These are phyloP conservation scores for Fusarium transvaalense DNA, from an alignment of 2,329 filamentous ascomycete species.

Conservation along the genomic window DNA sequence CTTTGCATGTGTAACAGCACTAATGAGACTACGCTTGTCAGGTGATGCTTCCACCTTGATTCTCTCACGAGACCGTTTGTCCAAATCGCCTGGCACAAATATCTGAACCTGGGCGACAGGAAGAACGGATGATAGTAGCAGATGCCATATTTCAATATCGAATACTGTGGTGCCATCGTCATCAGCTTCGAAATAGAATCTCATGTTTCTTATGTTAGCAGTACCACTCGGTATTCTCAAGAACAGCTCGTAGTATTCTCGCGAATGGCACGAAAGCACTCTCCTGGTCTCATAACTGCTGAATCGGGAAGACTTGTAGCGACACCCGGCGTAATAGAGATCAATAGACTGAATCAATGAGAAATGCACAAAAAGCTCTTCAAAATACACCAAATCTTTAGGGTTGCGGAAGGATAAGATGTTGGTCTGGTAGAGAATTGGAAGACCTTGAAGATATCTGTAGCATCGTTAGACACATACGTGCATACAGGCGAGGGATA, in stretches of 20 bases:
- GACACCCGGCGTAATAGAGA: neutral
- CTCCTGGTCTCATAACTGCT: neutral
- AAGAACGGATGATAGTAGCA: neutral
- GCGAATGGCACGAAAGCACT: neutral
- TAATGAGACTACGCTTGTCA: neutral
- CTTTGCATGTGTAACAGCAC: neutral
- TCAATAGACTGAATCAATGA: neutral
- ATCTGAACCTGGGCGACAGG: neutral
- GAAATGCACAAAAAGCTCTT: neutral
- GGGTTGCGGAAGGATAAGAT: neutral
- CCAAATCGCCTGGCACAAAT: neutral
- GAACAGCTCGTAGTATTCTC: neutral
- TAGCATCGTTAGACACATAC: neutral
- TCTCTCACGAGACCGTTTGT: neutral
- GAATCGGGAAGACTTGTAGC: neutral
- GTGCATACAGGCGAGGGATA: neutral
- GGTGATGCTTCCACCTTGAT: neutral
- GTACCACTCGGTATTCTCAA: neutral
- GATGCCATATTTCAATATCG: neutral
- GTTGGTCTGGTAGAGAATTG: slow-evolving; percentile 24
- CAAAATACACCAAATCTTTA: neutral
- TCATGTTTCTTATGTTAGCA: neutral
- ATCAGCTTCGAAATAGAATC: slow-evolving; percentile 1
- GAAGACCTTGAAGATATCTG: slow-evolving; percentile 14
- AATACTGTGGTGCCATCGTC: neutral